Percentiles rank a stretch among this genome's conserved stretches.
phyloP scores from a whole-genome alignment of 345 rosid species.

The Schrenkiella parvula region DNA sequence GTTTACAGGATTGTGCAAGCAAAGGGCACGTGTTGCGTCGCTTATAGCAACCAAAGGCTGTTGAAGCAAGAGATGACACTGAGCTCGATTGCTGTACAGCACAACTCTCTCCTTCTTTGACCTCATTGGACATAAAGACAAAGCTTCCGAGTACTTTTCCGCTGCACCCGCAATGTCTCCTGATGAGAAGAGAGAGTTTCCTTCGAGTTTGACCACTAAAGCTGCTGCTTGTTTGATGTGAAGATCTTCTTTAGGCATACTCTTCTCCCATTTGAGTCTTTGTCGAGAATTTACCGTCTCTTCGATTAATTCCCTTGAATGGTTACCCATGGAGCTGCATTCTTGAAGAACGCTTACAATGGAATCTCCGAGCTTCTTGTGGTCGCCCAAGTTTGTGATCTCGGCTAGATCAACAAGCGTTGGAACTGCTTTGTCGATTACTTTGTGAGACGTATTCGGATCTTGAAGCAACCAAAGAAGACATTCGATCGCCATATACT shows the following conservation, averaged over 20 bases:
- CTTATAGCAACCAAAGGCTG: slow-evolving; percentile 91
- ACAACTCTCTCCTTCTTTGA: slow-evolving; percentile 96
- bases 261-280: slow-evolving; percentile 90
- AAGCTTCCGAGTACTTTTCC: slow-evolving; percentile 87
- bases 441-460: slow-evolving; percentile 79
- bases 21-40: slow-evolving; percentile 87
- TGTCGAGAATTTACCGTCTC: slow-evolving; percentile 63
- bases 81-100: slow-evolving; percentile 90
- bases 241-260: slow-evolving; percentile 94
- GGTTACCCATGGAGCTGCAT: slow-evolving; percentile 48
- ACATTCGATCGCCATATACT: slow-evolving; percentile 96
- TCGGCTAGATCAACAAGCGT: slow-evolving; percentile 86
- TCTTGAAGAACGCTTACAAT: slow-evolving; percentile 78
- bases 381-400: slow-evolving; percentile 79
- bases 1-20: slow-evolving; percentile 82
- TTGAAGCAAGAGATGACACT: slow-evolving; percentile 89
- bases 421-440: slow-evolving; percentile 72
- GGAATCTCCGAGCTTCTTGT: slow-evolving; percentile 87
- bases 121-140: slow-evolving; percentile 87
- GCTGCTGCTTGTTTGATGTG: slow-evolving; percentile 97
- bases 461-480: slow-evolving; percentile 98
- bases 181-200: slow-evolving; percentile 90
- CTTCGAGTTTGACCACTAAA: slow-evolving; percentile 94
- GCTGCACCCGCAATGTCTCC: slow-evolving; percentile 92
- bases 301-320: slow-evolving; percentile 70